Conservation (phyloP, 2,329 filamentous ascomycete genomes). For the Pseudopithomyces maydicus region DNA sequence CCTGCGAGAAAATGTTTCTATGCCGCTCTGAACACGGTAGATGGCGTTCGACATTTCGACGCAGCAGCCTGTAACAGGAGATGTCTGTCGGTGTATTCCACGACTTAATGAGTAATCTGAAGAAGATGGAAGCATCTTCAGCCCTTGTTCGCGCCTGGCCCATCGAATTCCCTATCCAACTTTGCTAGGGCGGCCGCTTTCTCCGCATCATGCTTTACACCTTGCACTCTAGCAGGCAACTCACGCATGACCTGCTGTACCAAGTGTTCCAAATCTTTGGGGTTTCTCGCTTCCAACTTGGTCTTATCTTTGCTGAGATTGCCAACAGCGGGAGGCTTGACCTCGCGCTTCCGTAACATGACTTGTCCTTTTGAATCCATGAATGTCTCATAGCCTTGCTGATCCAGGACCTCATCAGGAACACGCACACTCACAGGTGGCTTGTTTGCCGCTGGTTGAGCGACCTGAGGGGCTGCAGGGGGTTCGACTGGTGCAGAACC, state of each 20-base stretch:
- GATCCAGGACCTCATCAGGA: constrained; percentile 54
- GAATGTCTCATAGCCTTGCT: constrained; percentile 56
- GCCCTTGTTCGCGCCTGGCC: constrained; percentile 9
- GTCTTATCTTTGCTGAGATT: constrained; percentile 34
- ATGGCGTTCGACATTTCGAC: neutral
- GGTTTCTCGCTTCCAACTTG: constrained; percentile 44
- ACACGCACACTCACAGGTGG: constrained; percentile 42
- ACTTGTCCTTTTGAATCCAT: constrained; percentile 56
- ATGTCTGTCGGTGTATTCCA: neutral
- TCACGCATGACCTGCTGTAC: constrained; percentile 55
- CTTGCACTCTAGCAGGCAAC: constrained; percentile 45
- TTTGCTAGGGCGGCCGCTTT: constrained; percentile 53
- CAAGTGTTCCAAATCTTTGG: constrained; percentile 49
- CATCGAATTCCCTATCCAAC: constrained; percentile 49
- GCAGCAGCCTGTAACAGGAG: neutral
- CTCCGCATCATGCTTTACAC: constrained; percentile 47
- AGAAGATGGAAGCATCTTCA: neutral
- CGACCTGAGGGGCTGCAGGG: constrained; percentile 3
- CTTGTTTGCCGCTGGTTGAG: constrained; percentile 10
- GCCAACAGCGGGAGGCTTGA: constrained; percentile 12
- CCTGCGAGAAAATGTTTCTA: neutral
- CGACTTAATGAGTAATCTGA: neutral
- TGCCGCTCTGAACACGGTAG: neutral
- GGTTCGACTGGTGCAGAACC: constrained; percentile 16
- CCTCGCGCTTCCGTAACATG: constrained; percentile 51